A percentile compares a stretch with the other conserved stretches of the same genome.
These are phyloP conservation scores for Colletotrichum horii DNA, from an alignment of 2,329 filamentous ascomycete species.

Conservation along the genomic window DNA sequence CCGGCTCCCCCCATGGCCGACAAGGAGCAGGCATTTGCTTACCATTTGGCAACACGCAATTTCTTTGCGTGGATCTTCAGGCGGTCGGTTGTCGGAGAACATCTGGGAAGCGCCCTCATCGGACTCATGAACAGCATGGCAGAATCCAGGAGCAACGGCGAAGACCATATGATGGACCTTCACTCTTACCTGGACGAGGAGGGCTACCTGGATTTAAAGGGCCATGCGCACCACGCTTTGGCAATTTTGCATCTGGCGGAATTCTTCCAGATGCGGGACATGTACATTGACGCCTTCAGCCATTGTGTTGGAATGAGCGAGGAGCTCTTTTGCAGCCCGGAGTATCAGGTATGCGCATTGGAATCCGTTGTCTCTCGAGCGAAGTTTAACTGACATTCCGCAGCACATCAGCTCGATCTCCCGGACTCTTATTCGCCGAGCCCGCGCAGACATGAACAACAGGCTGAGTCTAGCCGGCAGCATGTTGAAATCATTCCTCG, in stretches of 20 bases:
- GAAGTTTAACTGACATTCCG: conserved; percentile 25
- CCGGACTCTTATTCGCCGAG: conserved; percentile 68
- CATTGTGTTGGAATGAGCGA: conserved; percentile 83
- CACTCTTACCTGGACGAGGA: conserved; percentile 70
- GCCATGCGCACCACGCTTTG: conserved; percentile 71
- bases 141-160: conserved; percentile 59
- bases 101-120: conserved; percentile 68
- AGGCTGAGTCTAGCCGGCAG: conserved; percentile 62
- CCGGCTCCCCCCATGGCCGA: conserved; percentile 62
- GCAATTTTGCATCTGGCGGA: conserved; percentile 74
- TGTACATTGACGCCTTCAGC: conserved; percentile 76
- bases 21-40: conserved; percentile 60
- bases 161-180: conserved; percentile 66
- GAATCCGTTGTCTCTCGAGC: background rate
- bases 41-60: conserved; percentile 75
- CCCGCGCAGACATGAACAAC: conserved; percentile 68
- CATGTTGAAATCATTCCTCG: conserved; percentile 71
- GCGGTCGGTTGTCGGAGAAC: conserved; percentile 69
- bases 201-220: conserved; percentile 72
- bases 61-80: conserved; percentile 75
- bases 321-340: conserved; percentile 57
- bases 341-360: conserved; percentile 61
- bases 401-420: conserved; percentile 59
- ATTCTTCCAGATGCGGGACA: conserved; percentile 62
- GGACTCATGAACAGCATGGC: conserved; percentile 70